Conservation (phyloP, 129 eudicot species). For the Artemisia annua region DNA sequence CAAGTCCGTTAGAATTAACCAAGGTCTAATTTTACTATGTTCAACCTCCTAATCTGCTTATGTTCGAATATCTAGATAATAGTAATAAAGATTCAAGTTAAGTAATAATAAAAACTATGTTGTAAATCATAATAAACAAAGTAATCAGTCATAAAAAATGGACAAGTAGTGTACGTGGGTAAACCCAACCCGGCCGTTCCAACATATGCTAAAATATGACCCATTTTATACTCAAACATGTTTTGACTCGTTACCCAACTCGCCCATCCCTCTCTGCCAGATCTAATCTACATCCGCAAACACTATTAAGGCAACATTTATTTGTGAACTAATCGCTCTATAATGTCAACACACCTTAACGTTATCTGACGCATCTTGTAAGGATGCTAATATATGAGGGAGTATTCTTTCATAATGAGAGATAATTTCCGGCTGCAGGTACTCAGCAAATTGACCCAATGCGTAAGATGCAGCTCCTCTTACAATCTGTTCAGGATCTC, state of each 20-base stretch:
- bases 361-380: slow-evolving; percentile 81
- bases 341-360: slow-evolving; percentile 65
- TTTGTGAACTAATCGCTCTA: background rate
- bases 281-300: too few relatives aligned
- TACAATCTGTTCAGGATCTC: slow-evolving; percentile 92
- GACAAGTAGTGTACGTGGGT: too few relatives aligned
- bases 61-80: too few relatives aligned
- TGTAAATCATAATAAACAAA: too few relatives aligned
- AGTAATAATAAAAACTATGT: too few relatives aligned
- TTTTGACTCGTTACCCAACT: background rate
- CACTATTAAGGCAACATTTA: background rate
- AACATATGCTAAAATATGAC: background rate
- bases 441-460: slow-evolving; percentile 84
- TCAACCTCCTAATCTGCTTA: background rate
- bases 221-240: background rate
- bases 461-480: slow-evolving; percentile 95
- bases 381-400: slow-evolving; percentile 72
- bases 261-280: too few relatives aligned
- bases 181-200: too few relatives aligned
- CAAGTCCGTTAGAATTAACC: background rate
- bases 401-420: slow-evolving; percentile 78
- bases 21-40: background rate
- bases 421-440: slow-evolving; percentile 89
- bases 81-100: too few relatives aligned
- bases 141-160: background rate